Percentiles rank a stretch among this genome's conserved stretches.
Conservation (phyloP, 768 basidiomycete genomes). For the Tubosaeta brunneosetosa region DNA sequence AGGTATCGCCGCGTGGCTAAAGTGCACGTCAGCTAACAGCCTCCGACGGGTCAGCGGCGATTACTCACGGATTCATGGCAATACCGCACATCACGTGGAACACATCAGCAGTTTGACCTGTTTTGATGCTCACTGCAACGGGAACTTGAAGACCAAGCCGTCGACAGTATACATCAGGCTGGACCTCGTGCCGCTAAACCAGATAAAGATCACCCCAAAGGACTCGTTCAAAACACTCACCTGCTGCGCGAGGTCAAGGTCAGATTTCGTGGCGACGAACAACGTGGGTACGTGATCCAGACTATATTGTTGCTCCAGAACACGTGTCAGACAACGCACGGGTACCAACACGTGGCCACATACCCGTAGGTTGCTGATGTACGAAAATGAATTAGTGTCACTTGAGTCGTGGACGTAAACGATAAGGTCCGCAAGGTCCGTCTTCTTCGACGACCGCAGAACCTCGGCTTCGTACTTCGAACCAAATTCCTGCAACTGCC, state of each 20-base stretch:
- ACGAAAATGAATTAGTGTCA: constrained; percentile 98
- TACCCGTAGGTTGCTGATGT: constrained; percentile 94
- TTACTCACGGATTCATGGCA: constrained; percentile 81
- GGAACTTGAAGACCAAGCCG: constrained; percentile 87
- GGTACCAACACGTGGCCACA: constrained; percentile 21
- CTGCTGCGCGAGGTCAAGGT: constrained; percentile 94
- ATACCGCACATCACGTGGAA: constrained; percentile 82
- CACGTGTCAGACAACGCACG: constrained; percentile 12
- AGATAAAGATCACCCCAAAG: constrained; percentile 2
- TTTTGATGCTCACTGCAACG: constrained; percentile 88
- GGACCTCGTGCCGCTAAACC: constrained; percentile 88
- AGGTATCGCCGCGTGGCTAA: constrained; percentile 63
- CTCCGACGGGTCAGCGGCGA: constrained; percentile 3
- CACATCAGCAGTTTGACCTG: constrained; percentile 79
- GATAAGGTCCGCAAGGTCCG: constrained; percentile 89
- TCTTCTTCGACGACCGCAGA: constrained; percentile 84
- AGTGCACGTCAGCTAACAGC: constrained; percentile 8
- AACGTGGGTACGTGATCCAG: constrained; percentile 92
- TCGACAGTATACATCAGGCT: constrained; percentile 95
- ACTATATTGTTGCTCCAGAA: constrained; percentile 87
- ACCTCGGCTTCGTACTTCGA: constrained; percentile 92
- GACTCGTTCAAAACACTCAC: constrained; percentile 35
- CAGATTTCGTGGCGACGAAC: constrained; percentile 98
- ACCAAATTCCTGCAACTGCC: constrained; percentile 93
- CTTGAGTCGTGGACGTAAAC: constrained; percentile 96